Percentiles rank a stretch among this genome's conserved stretches.
Evolutionary conservation across 2,329 filamentous ascomycete genomes (phyloP).

Genomic region (Trichoderma aggressivum): DNA sequence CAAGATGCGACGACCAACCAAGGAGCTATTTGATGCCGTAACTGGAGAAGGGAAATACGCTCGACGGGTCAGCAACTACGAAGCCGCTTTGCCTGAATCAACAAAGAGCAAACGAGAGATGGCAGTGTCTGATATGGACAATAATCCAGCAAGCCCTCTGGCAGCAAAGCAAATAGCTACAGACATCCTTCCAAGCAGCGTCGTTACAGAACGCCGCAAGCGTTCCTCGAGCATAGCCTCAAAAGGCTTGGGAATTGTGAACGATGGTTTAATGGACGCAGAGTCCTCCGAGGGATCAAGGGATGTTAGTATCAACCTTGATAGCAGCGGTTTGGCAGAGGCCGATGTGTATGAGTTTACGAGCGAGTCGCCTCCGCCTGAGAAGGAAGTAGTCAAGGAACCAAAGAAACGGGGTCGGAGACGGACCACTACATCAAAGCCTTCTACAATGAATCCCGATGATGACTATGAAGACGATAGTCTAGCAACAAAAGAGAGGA

Average conservation of each 20-base stretch:
- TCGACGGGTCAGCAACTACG: constrained; percentile 39
- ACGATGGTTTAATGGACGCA: constrained; percentile 19
- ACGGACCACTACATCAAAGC: constrained; percentile 34
- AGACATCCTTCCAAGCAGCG: constrained; percentile 31
- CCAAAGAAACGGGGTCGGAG: constrained; percentile 31
- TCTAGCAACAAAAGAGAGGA: constrained; percentile 28
- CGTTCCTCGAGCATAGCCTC: constrained; percentile 34
- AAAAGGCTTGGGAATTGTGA: constrained; percentile 17
- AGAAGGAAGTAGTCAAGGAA: constrained; percentile 29
- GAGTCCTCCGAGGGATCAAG: constrained; percentile 7
- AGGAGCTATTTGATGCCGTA: constrained; percentile 72
- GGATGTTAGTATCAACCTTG: constrained; percentile 21
- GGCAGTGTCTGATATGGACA: constrained; percentile 26
- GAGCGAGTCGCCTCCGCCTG: constrained; percentile 42
- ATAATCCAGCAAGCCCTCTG: constrained; percentile 39
- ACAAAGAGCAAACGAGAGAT: constrained; percentile 35
- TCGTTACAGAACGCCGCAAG: constrained; percentile 41
- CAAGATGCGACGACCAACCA: constrained; percentile 80
- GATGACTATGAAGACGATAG: constrained; percentile 39
- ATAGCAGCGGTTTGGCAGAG: constrained; percentile 28
- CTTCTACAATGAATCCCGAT: constrained; percentile 39
- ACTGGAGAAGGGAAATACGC: constrained; percentile 57
- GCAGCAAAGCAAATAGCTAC: constrained; percentile 37
- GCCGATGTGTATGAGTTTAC: constrained; percentile 56
- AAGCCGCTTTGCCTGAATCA: constrained; percentile 27